These are phyloP conservation scores for Penicillium olsonii DNA, from an alignment of 2,329 filamentous ascomycete species.

Conservation along the genomic window DNA sequence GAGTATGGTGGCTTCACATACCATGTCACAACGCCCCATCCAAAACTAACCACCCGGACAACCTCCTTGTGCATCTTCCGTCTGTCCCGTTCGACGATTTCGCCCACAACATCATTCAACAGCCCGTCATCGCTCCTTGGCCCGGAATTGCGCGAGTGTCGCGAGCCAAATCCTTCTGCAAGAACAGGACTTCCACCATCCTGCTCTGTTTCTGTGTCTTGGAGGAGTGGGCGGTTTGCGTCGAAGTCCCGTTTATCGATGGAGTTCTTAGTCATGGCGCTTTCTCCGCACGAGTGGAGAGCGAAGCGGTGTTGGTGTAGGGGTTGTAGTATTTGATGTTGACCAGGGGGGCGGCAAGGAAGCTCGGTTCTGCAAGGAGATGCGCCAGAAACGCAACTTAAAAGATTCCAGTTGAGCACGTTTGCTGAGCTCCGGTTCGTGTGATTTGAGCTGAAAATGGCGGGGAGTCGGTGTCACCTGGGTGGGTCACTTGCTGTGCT, in stretches of 20 bases:
- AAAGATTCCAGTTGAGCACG: background rate
- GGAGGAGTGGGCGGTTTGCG: conserved; percentile 39
- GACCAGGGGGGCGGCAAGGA: background rate
- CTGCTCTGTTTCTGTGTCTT: conserved; percentile 17
- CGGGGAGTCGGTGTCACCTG: conserved; percentile 20
- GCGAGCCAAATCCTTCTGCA: conserved; percentile 27
- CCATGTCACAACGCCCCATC: conserved; percentile 63
- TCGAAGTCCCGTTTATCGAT: conserved; percentile 53
- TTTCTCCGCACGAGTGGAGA: conserved; percentile 8
- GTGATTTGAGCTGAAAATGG: conserved; percentile 14
- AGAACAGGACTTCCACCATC: conserved; percentile 26
- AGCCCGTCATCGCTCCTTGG: conserved; percentile 44
- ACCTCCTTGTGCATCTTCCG: conserved; percentile 55
- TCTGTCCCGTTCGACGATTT: conserved; percentile 60
- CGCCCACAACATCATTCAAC: conserved; percentile 62
- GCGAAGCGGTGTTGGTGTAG: background rate
- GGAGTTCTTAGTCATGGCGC: conserved; percentile 26
- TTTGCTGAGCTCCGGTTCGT: conserved; percentile 1
- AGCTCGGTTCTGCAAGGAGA: background rate
- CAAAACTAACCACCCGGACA: conserved; percentile 58
- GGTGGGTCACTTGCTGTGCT: conserved; percentile 22
- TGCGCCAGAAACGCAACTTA: background rate
- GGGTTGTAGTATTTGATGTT: background rate
- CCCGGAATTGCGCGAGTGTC: conserved; percentile 19
- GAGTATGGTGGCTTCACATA: conserved; percentile 27